These are phyloP conservation scores for Madurella mycetomatis DNA, from an alignment of 2,329 filamentous ascomycete species.

Conservation along the genomic window DNA sequence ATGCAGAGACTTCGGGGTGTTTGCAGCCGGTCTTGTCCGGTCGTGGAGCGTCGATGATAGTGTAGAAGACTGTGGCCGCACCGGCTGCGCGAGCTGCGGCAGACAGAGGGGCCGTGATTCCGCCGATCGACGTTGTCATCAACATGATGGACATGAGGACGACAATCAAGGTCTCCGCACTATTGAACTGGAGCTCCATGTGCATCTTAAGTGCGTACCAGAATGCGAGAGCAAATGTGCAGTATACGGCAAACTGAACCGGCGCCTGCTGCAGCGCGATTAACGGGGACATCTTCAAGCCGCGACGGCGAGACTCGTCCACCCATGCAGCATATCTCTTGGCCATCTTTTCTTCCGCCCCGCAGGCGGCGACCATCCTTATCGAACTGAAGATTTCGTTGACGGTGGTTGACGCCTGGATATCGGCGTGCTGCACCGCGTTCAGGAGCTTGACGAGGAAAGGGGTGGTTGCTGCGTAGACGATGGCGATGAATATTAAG, in stretches of 20 bases:
- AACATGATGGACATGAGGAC: constrained; percentile 57
- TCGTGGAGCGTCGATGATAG: constrained; percentile 43
- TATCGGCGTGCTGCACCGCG: constrained; percentile 45
- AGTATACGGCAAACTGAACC: constrained; percentile 32
- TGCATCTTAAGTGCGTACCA: constrained; percentile 57
- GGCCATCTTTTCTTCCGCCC: constrained; percentile 52
- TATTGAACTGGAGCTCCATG: constrained; percentile 42
- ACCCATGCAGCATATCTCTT: constrained; percentile 51
- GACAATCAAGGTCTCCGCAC: constrained; percentile 51
- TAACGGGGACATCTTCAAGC: constrained; percentile 28
- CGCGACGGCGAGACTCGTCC: constrained; percentile 42
- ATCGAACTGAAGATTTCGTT: constrained; percentile 57
- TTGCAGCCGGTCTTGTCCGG: constrained; percentile 36
- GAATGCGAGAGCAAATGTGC: constrained; percentile 53
- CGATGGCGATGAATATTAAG: constrained; percentile 50
- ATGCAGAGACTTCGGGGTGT: constrained; percentile 42
- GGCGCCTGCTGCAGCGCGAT: constrained; percentile 30
- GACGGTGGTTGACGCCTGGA: constrained; percentile 53
- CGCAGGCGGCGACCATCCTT: constrained; percentile 58
- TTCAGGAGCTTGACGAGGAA: constrained; percentile 50
- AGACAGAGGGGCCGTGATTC: constrained; percentile 52
- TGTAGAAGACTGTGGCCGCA: constrained; percentile 53
- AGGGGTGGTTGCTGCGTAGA: constrained; percentile 47
- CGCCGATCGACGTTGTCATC: constrained; percentile 51
- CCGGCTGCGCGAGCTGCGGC: constrained; percentile 52